Conservation (phyloP, 306 rosid species). For the Spatholobus suberectus region DNA sequence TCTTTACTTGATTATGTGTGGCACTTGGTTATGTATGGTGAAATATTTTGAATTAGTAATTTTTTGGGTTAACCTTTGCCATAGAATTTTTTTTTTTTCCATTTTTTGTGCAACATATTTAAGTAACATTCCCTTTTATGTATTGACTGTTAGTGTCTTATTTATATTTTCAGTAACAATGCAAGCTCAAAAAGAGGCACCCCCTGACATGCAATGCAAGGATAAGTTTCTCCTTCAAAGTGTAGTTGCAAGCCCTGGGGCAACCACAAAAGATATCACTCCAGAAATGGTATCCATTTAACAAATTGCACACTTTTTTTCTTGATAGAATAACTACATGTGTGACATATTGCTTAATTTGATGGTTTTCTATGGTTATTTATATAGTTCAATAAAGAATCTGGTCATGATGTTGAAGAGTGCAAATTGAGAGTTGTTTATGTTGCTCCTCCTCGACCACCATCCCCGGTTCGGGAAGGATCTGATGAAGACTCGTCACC, state of each 20-base stretch:
- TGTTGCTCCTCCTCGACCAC: conserved; percentile 83
- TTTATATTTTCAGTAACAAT: conserved; percentile 68
- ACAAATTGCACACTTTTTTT: neutral
- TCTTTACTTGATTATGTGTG: no score
- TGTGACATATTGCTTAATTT: neutral
- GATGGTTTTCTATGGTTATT: conserved; percentile 37
- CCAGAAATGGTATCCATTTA: conserved; percentile 69
- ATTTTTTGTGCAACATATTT: neutral
- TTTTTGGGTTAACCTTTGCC: neutral
- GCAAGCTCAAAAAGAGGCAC: conserved; percentile 93
- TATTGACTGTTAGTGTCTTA: conserved; percentile 13
- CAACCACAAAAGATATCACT: conserved; percentile 66
- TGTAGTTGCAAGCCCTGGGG: conserved; percentile 62
- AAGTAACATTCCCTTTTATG: conserved; percentile 8
- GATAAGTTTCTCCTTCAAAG: conserved; percentile 95
- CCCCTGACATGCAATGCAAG: conserved; percentile 86
- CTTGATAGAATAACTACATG: neutral
- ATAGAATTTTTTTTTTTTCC: neutral
- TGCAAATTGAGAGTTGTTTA: conserved; percentile 81
- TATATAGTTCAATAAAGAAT: conserved; percentile 76
- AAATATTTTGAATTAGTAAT: conserved; percentile 3
- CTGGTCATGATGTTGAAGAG: conserved; percentile 77
- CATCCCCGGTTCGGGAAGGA: conserved; percentile 88
- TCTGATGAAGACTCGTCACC: conserved; percentile 93
- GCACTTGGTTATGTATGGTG: neutral